Evolutionary conservation across 176 grass and related monocot species (phyloP), one percentile per base, ranked within the genome.

Genomic region (Oryza meridionalis): DNA sequence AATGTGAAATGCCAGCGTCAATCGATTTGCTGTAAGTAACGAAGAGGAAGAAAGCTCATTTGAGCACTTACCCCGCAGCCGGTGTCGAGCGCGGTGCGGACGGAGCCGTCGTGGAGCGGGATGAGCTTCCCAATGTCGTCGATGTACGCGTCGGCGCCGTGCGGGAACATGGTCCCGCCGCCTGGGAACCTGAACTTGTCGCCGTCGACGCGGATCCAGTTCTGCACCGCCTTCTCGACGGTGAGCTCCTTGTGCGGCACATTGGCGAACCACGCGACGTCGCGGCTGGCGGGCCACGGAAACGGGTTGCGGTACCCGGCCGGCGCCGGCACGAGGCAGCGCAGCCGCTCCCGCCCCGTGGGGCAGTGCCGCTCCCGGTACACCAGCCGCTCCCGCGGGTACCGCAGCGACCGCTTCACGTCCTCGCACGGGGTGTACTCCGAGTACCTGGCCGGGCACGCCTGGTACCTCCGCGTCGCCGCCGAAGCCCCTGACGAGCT

Each of bases 351-450:
- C 15, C 71, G 72, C 13, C 14, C 70, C 77, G 81, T 21, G 16
- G 92, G 93, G 84, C 96, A 98, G 79, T 98, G 96, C 47, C 96
- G 85, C 93, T 98, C 96, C 68, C 93, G 83, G 87, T 95, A 98
- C 75, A 95, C 73, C 78, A 98, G 82, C 59, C 93, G 88, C 66
- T 98, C 93, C 12, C 96, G 91, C 50, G 86, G 88, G 83, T 90
- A 98, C 73, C 87, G 84, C 66, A 98, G 86, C 47, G 96, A 95
- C 77, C 93, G 82, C 79, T 77, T 88, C 75, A 90, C 86, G 80
- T 95, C 96, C 87, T 98, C 93, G 73, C 96, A 98, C 65, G 93
- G 96, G 37, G 96, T 98, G 85, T 98, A 98, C 90, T 98, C 96
- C 0, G 96, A 93, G 86, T 87, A 98, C 86, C 83, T 90, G 75